Conservation (phyloP, 2,329 filamentous ascomycete genomes). For the Orbilia javanica region DNA sequence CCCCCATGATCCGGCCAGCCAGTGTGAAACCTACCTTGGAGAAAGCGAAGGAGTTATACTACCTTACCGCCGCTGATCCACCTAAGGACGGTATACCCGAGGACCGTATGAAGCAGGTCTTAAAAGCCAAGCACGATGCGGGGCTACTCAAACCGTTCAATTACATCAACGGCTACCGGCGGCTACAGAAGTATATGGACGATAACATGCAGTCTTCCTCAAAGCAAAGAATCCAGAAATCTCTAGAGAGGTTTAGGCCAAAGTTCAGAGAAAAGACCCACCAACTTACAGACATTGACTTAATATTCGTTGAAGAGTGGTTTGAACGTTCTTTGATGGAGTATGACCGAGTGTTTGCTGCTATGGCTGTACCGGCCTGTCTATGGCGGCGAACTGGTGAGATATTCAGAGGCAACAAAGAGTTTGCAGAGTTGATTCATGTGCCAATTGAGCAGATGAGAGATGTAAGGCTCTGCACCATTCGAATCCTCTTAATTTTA, state of each 20-base stretch:
- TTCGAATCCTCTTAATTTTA: slow-evolving; percentile 49
- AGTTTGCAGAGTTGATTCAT: slow-evolving; percentile 96
- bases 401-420: slow-evolving; percentile 96
- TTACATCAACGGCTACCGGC: slow-evolving; percentile 95
- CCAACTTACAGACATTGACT: slow-evolving; percentile 88
- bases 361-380: slow-evolving; percentile 98
- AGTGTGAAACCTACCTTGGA: slow-evolving; percentile 62
- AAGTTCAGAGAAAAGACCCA: slow-evolving; percentile 97
- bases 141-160: slow-evolving; percentile 96
- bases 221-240: slow-evolving; percentile 89
- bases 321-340: slow-evolving; percentile 97
- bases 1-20: slow-evolving; percentile 53
- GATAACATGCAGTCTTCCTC: slow-evolving; percentile 83
- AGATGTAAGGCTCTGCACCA: slow-evolving; percentile 76
- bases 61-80: slow-evolving; percentile 95
- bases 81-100: slow-evolving; percentile 82
- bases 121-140: slow-evolving; percentile 95
- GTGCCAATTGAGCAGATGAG: slow-evolving; percentile 90
- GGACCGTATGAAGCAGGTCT: slow-evolving; percentile 92
- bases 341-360: slow-evolving; percentile 97
- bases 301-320: slow-evolving; percentile 98
- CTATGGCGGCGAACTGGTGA: slow-evolving; percentile 97
- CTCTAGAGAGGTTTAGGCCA: slow-evolving; percentile 91
- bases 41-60: slow-evolving; percentile 84
- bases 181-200: slow-evolving; percentile 91